Base-by-base conservation (phyloP, 2,329 filamentous ascomycete genomes). In the Aspergillus persii region DNA sequence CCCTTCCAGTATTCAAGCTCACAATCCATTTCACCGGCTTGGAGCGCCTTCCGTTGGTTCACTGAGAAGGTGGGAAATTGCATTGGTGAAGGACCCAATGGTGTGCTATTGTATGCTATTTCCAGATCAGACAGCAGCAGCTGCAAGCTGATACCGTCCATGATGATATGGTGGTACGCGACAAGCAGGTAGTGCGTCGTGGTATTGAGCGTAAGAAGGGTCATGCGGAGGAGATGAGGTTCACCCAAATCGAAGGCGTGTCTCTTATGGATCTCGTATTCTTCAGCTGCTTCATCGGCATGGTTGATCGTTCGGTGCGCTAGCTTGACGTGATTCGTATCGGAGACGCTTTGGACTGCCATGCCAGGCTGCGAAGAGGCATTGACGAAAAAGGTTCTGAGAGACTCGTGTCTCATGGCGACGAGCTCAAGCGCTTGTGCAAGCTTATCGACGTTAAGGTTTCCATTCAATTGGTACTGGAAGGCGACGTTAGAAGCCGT, bases 141-240 rank as follows among this genome's bases (percentile, higher is more conserved):
- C 4, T 67, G 51, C 46, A 61, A 66, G 50, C 69, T 67, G 26
- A 68, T 33, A 3, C 71, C 72, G 54, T 77, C 74, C 59, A 75
- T 65, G 26, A 61, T 63, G 53, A 77, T 73, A 56, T 76, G 74
- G 53, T 77, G 74, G 47, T 63, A 71, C 1, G 60, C 65, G 18
- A 77, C 31, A 12, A 76, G 48, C 6, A 72, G 33, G 61, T 50
- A 56, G 59, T 70, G 60, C 46, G 50, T 47, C 41, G 1, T 54
- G n/a, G 6, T 53, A 15, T 23, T 18, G 55, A 36, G 8, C 51
- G 57, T 12, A 62, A 63, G 18, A 71, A 52, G 8, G 71, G 33
- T 44, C 39, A 44, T 44, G 39, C 39, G 39, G 39, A 44, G 39
- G 39, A 44, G 39, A 44, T 44, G 39, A 44, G 39, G 39, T 44